phyloP scores from a whole-genome alignment of 225 moss, liverwort and hornwort genomes.

The Pseudisothecium myosuroides region DNA sequence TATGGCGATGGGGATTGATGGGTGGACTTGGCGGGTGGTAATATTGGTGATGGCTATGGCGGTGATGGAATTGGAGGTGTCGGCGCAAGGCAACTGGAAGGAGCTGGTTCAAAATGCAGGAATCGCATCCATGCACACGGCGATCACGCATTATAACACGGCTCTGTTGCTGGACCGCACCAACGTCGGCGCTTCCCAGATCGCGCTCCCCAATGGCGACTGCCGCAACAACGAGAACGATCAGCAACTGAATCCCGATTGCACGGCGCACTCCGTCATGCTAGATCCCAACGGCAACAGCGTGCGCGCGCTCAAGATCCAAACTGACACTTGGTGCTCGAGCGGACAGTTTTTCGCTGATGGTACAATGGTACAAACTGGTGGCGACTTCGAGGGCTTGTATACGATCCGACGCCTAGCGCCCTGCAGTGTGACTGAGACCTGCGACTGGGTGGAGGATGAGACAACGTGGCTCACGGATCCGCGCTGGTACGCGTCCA shows the following conservation, averaged over 20 bases:
- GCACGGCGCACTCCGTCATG: conserved; percentile 45
- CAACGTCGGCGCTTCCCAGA: conserved; percentile 23
- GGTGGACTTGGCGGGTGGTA: background rate
- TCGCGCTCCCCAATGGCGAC: conserved; percentile 4
- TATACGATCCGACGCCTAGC: conserved; percentile 4
- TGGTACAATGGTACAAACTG: conserved; percentile 37
- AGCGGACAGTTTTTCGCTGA: conserved; percentile 32
- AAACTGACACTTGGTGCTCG: conserved; percentile 50
- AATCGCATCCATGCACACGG: conserved; percentile 36
- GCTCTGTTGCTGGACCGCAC: conserved; percentile 28
- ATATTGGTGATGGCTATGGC: background rate
- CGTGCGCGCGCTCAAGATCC: conserved; percentile 15
- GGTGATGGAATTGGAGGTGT: background rate
- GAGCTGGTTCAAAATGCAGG: background rate
- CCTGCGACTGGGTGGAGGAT: conserved; percentile 40
- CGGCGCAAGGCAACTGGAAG: conserved; percentile 25
- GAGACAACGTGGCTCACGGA: background rate
- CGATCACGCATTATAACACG: conserved; percentile 18
- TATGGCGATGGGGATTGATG: background rate
- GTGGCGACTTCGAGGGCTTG: conserved; percentile 17
- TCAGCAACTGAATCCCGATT: background rate
- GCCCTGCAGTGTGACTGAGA: background rate
- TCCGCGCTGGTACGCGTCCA: conserved; percentile 22
- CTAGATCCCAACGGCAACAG: background rate
- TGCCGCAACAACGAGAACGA: conserved; percentile 2